Conservation (phyloP, 176 grass and related monocot genomes). For the Juncus effusus region DNA sequence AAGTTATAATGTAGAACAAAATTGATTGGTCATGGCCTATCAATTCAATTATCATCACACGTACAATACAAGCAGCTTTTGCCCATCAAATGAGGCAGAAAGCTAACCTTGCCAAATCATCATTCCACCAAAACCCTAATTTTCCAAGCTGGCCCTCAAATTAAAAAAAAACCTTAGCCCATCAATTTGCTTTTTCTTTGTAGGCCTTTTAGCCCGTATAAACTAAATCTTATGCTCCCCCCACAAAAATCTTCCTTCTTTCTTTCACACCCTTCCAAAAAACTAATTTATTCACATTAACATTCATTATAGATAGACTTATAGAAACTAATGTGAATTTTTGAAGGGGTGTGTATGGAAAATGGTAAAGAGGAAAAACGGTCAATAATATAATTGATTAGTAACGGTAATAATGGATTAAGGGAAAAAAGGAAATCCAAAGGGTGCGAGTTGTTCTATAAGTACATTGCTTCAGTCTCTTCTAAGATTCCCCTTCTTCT, state of each 20-base stretch:
- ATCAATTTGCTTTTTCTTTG: slow-evolving; percentile 24
- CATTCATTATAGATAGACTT: neutral
- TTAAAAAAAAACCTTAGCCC: slow-evolving; percentile 18
- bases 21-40: slow-evolving; percentile 18
- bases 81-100: slow-evolving; percentile 22
- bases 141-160: slow-evolving; percentile 15
- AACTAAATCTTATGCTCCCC: slow-evolving; percentile 11
- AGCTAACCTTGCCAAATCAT: slow-evolving; percentile 19
- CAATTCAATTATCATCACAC: neutral
- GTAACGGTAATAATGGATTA: slow-evolving; percentile 16
- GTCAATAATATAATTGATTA: neutral
- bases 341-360: neutral
- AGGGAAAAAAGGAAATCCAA: neutral
- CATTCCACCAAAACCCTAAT: slow-evolving; percentile 20
- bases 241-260: neutral
- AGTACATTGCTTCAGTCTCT: slow-evolving; percentile 20
- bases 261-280: neutral
- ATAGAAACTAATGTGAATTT: neutral
- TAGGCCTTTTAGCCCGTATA: slow-evolving; percentile 25
- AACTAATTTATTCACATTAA: neutral
- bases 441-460: slow-evolving; percentile 21
- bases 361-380: neutral
- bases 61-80: neutral
- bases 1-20: slow-evolving; percentile 7
- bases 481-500: slow-evolving; percentile 25